Evolutionary conservation across 768 basidiomycete genomes (phyloP).

Genomic region (Agaricus sinodeliciosus): DNA sequence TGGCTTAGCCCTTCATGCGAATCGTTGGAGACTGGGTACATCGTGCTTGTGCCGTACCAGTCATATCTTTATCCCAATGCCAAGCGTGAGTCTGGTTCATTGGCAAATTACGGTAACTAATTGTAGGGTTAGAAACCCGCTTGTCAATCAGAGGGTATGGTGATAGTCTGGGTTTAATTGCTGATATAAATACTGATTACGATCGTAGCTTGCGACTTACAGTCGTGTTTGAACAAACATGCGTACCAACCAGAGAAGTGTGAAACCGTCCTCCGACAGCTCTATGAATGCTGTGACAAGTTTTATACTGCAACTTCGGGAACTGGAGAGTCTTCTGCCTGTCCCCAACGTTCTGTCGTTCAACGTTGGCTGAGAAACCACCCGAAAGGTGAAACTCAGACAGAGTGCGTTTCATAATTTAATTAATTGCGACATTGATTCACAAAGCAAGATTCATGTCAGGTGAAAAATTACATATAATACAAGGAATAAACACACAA

Average conservation of each 20-base stretch:
- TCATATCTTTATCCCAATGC: not conserved
- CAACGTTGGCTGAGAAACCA: slow-evolving; percentile 55
- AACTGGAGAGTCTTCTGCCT: slow-evolving; percentile 49
- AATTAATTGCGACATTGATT: too few relatives aligned
- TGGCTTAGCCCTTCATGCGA: too few relatives aligned
- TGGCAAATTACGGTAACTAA: slow-evolving; percentile 12
- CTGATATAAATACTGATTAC: too few relatives aligned
- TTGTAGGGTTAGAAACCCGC: slow-evolving; percentile 9
- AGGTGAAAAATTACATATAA: not conserved
- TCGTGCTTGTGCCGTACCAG: too few relatives aligned
- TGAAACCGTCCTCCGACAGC: slow-evolving; percentile 36
- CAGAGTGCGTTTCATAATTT: too few relatives aligned
- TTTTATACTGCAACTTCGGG: slow-evolving; percentile 43
- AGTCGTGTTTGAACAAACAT: slow-evolving; percentile 55
- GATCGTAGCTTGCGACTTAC: slow-evolving; percentile 52
- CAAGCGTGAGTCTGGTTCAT: not conserved
- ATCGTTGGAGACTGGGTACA: too few relatives aligned
- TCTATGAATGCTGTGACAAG: slow-evolving; percentile 56
- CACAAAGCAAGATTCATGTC: too few relatives aligned
- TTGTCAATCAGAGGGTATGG: slow-evolving; percentile 23
- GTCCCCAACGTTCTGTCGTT: slow-evolving; percentile 48
- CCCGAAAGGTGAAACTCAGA: slow-evolving; percentile 15
- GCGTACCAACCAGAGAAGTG: slow-evolving; percentile 64
- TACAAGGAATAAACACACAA: not conserved
- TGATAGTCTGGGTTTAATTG: too few relatives aligned